Evolutionary conservation across 768 basidiomycete genomes (phyloP).

Genomic region (Calocybe gangraenosa): DNA sequence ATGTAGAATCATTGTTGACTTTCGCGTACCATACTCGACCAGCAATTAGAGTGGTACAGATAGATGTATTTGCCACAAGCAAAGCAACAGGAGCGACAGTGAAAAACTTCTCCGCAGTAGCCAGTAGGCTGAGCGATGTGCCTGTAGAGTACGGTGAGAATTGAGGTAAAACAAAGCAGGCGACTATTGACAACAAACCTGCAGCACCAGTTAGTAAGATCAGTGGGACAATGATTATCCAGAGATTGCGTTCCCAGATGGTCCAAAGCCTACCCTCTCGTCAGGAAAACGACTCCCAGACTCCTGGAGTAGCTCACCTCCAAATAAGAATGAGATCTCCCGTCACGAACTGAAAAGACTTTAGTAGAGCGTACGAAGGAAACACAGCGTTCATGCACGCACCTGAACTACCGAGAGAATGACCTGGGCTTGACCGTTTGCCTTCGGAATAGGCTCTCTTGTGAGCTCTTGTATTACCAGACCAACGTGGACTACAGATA

Average conservation of each 20-base stretch:
- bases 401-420: constrained; percentile 7
- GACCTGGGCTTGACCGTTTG: constrained; percentile 2
- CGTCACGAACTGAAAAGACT: constrained; percentile 2
- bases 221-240: constrained; percentile 7
- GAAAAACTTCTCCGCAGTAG: neutral
- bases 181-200: neutral
- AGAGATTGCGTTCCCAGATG: constrained; percentile 9
- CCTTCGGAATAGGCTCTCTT: neutral
- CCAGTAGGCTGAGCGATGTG: neutral
- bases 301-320: constrained; percentile 1
- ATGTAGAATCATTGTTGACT: neutral
- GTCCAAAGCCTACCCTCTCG: constrained; percentile 9
- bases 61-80: neutral
- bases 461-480: constrained; percentile 9
- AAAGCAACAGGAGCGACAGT: neutral
- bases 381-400: neutral
- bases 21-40: constrained; percentile 1
- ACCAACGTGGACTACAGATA: constrained; percentile 8
- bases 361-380: neutral
- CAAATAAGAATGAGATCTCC: constrained; percentile 11
- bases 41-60: constrained; percentile 1
- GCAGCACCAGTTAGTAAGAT: neutral
- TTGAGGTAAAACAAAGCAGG: neutral
- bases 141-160: neutral
- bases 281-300: no score